Evolutionary conservation across 129 eudicot species (phyloP).

Genomic region (Lonicera japonica): DNA sequence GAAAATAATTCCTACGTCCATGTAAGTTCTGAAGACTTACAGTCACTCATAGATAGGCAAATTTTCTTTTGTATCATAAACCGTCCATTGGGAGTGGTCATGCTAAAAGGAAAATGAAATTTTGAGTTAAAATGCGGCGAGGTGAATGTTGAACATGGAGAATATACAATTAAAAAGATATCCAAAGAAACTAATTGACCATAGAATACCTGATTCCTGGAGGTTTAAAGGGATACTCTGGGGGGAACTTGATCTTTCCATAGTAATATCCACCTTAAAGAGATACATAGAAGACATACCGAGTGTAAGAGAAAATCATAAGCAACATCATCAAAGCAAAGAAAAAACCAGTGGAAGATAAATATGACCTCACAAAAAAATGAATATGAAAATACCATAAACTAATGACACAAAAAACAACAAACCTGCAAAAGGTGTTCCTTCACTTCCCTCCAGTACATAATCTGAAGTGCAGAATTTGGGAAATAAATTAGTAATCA

Average conservation of each 20-base stretch:
- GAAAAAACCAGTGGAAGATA: neutral
- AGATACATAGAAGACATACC: neutral
- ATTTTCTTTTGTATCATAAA: conserved; percentile 91
- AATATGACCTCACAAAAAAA: conserved; percentile 2
- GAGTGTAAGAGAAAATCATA: conserved; percentile 2
- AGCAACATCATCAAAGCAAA: neutral
- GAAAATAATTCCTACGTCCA: neutral
- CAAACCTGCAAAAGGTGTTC: conserved; percentile 96
- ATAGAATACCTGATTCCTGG: conserved; percentile 75
- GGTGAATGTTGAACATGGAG: neutral
- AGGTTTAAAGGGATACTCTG: conserved; percentile 96
- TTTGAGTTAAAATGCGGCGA: conserved; percentile 3
- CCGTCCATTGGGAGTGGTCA: conserved; percentile 98
- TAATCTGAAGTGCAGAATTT: conserved; percentile 54
- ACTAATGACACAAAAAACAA: neutral
- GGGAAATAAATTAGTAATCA: neutral
- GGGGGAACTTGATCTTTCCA: conserved; percentile 91
- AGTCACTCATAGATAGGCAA: conserved; percentile 94
- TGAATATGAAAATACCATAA: neutral
- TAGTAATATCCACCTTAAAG: conserved; percentile 87
- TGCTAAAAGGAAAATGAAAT: conserved; percentile 34
- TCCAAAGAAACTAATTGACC: neutral
- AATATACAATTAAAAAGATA: neutral
- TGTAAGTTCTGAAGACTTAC: conserved; percentile 43
- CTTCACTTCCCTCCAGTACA: conserved; percentile 93